Percentiles rank a stretch among this genome's conserved stretches.
Evolutionary conservation across 352 stramenopile species (phyloP).

Genomic region (Pythium biforme): DNA sequence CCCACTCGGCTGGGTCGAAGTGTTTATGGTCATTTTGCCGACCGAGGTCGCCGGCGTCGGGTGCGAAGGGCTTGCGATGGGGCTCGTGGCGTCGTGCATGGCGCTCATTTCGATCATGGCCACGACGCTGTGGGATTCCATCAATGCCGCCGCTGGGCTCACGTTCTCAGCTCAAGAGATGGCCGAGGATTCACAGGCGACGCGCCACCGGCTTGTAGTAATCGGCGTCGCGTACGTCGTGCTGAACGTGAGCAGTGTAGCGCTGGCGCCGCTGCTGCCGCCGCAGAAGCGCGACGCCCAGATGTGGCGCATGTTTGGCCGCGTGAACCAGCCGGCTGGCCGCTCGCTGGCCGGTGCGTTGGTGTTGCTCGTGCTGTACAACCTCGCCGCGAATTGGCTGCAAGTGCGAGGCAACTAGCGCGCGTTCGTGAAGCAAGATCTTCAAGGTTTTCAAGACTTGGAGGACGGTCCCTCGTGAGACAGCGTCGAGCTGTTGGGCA

Average conservation of each 20-base stretch:
- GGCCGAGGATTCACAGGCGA: neutral
- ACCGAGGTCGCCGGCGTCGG: constrained; percentile 56
- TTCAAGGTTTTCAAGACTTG: too few species aligned
- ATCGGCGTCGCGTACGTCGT: neutral
- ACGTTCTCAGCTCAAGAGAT: constrained; percentile 13
- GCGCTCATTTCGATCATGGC: constrained; percentile 34
- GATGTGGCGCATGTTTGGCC: constrained; percentile 19
- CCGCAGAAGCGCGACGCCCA: constrained; percentile 72
- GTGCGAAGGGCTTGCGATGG: constrained; percentile 47
- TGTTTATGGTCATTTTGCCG: constrained; percentile 40
- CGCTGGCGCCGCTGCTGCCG: constrained; percentile 36
- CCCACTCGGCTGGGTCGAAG: constrained; percentile 40
- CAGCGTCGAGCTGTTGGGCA: neutral
- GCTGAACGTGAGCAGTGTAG: constrained; percentile 16
- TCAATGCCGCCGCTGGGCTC: constrained; percentile 29
- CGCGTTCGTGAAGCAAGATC: neutral
- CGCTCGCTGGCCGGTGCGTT: constrained; percentile 3
- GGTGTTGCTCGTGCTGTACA: constrained; percentile 7
- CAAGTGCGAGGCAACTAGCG: constrained; percentile 4
- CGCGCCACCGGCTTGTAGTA: neutral
- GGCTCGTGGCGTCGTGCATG: constrained; percentile 48
- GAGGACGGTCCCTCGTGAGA: neutral
- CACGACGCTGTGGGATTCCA: constrained; percentile 28
- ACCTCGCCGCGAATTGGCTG: constrained; percentile 10
- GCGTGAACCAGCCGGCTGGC: constrained; percentile 2